These are phyloP conservation scores for Colletotrichum limetticola DNA, from an alignment of 2,329 filamentous ascomycete species.

Conservation along the genomic window DNA sequence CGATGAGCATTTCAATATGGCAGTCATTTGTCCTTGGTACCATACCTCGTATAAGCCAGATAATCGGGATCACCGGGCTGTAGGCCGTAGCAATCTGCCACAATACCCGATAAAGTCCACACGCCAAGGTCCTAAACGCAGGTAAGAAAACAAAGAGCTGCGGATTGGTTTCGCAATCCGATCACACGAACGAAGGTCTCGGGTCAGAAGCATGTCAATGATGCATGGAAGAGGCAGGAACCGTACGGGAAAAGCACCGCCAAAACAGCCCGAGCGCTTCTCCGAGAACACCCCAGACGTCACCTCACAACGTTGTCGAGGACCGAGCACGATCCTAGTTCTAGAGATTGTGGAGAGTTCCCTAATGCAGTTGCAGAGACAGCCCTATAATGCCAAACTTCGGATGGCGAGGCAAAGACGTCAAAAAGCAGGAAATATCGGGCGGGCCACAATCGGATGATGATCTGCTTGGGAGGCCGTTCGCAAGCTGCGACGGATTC, in stretches of 20 bases:
- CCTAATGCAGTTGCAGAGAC: neutral
- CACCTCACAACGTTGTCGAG: conserved; percentile 1
- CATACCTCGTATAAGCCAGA: neutral
- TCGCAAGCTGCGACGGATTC: conserved; percentile 19
- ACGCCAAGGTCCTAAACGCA: neutral
- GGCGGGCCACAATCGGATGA: neutral
- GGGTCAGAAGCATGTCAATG: neutral
- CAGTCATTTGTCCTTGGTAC: neutral
- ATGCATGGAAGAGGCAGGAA: conserved; percentile 1
- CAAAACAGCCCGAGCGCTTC: conserved; percentile 6
- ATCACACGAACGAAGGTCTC: neutral
- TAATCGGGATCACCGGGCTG: neutral
- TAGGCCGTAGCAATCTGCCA: neutral
- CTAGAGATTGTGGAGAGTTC: neutral
- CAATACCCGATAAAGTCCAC: neutral
- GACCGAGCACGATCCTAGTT: neutral
- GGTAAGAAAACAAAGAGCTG: neutral
- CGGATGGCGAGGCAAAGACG: conserved; percentile 3
- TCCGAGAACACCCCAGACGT: neutral
- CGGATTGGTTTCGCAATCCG: neutral
- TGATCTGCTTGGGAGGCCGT: neutral
- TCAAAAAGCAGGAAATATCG: neutral
- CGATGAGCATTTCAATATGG: neutral
- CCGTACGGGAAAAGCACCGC: neutral
- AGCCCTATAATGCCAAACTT: conserved; percentile 8